A percentile compares a stretch with the other conserved stretches of the same genome.
phyloP scores from a whole-genome alignment of 306 rosid genomes.

The Albizia julibrissin region DNA sequence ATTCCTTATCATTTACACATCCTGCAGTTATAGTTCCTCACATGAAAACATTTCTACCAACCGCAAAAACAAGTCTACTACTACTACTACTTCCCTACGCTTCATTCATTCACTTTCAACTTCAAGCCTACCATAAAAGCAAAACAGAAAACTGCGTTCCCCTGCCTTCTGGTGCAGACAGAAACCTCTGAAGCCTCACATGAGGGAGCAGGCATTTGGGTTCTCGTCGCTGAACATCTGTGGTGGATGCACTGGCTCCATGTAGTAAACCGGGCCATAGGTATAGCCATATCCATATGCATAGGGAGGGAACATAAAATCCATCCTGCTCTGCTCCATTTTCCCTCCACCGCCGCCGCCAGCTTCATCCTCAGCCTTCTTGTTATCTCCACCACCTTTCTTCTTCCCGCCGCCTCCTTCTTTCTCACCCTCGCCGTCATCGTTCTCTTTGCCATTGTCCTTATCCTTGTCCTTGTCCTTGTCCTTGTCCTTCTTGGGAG shows the following conservation, averaged over 20 bases:
- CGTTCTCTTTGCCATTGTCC: slow-evolving; percentile 9
- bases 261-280: slow-evolving; percentile 34
- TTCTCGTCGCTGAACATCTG: slow-evolving; percentile 90
- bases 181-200: slow-evolving; percentile 48
- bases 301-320: slow-evolving; percentile 31
- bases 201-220: slow-evolving; percentile 82
- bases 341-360: slow-evolving; percentile 24
- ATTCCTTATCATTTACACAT: slow-evolving; percentile 19
- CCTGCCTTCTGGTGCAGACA: background rate
- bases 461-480: slow-evolving; percentile 38
- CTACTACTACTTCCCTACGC: background rate
- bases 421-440: slow-evolving; percentile 25
- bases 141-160: background rate
- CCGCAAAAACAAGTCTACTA: background rate
- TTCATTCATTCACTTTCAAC: background rate
- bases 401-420: slow-evolving; percentile 40
- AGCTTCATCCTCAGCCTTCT: background rate
- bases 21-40: slow-evolving; percentile 5
- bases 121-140: background rate
- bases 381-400: slow-evolving; percentile 33
- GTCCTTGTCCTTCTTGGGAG: slow-evolving; percentile 78
- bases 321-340: slow-evolving; percentile 31
- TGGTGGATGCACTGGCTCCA: slow-evolving; percentile 52
- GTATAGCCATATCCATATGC: slow-evolving; percentile 30
- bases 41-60: slow-evolving; percentile 8